A percentile compares a stretch with the other conserved stretches of the same genome.
Conservation (phyloP, 2,329 filamentous ascomycete species). For the Ascosphaera pollenicola region DNA sequence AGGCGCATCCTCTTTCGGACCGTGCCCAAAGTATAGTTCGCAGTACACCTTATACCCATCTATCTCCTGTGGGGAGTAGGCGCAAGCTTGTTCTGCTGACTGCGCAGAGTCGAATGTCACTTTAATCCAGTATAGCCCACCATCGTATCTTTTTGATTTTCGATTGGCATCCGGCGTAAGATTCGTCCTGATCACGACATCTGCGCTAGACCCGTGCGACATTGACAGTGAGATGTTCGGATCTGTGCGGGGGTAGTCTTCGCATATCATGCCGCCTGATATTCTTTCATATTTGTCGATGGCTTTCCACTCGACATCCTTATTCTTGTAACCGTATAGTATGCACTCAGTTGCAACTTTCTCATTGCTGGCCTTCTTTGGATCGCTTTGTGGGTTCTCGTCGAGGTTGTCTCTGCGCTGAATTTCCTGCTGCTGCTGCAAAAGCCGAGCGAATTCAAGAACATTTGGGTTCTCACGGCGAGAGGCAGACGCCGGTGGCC, state of each 20-base stretch:
- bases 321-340: constrained; percentile 61
- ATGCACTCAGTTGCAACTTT: constrained; percentile 56
- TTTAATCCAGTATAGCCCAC: constrained; percentile 83
- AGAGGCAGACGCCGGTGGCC: constrained; percentile 19
- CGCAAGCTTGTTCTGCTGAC: constrained; percentile 47
- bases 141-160: constrained; percentile 60
- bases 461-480: constrained; percentile 33
- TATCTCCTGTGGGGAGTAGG: constrained; percentile 48
- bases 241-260: constrained; percentile 81
- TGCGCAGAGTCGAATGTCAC: constrained; percentile 56
- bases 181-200: constrained; percentile 43
- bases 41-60: constrained; percentile 49
- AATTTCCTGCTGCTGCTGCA: constrained; percentile 18
- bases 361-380: constrained; percentile 8
- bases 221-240: constrained; percentile 47
- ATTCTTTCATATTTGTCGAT: constrained; percentile 75
- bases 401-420: constrained; percentile 2
- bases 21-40: constrained; percentile 43
- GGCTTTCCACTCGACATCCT: constrained; percentile 51
- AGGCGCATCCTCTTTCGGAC: constrained; percentile 41
- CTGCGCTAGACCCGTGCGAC: constrained; percentile 33
- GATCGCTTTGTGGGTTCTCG: constrained; percentile 3
- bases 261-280: constrained; percentile 59
- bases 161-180: constrained; percentile 51
- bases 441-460: constrained; percentile 23